A percentile compares a stretch with the other conserved stretches of the same genome.
Evolutionary conservation across 129 eudicot species (phyloP).

Genomic region (Rutidosis leptorrhynchoides): DNA sequence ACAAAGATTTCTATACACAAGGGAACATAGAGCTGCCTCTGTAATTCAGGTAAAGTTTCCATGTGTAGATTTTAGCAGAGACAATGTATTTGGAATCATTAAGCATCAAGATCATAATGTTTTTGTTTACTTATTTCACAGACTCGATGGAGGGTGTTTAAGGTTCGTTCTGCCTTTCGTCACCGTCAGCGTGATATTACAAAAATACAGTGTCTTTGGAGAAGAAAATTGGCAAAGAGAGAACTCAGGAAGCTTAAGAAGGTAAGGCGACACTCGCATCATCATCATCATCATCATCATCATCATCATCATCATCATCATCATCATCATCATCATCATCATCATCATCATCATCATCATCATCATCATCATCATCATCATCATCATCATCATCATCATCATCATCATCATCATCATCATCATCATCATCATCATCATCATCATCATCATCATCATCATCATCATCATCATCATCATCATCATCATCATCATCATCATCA

Average conservation of each 20-base stretch:
- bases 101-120: not conserved
- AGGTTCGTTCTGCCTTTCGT: constrained; percentile 67
- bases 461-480: no score
- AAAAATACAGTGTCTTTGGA: constrained; percentile 88
- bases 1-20: constrained; percentile 50
- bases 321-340: no score
- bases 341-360: no score
- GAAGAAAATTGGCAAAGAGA: constrained; percentile 83
- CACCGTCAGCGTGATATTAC: constrained; percentile 72
- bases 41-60: constrained; percentile 62
- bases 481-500: no score
- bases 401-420: no score
- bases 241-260: constrained; percentile 76
- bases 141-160: constrained; percentile 85
- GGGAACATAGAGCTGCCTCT: constrained; percentile 73
- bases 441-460: no score
- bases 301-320: no score
- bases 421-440: no score
- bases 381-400: no score
- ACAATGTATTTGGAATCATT: constrained; percentile 1
- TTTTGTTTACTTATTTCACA: constrained; percentile 20
- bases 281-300: no score
- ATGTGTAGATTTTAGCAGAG: not conserved
- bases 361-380: no score
- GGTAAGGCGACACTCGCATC: no score